Conservation (phyloP, 176 grass and related monocot species). For the Ensete ventricosum region DNA sequence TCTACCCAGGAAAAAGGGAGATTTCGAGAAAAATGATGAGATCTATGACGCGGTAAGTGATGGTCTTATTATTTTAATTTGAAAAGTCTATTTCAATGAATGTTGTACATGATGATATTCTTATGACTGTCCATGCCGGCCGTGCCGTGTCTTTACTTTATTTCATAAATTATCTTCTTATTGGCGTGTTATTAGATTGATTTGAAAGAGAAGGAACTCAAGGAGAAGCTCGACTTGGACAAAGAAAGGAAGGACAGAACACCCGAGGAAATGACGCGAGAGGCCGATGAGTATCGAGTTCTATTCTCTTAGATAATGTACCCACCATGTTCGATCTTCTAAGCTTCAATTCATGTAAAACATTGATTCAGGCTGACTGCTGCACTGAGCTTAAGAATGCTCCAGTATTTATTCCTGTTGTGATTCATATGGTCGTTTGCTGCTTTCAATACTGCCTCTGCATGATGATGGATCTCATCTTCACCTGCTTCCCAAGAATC, state of each 20-base stretch:
- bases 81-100: slow-evolving; percentile 5
- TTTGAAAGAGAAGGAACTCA: slow-evolving; percentile 70
- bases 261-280: slow-evolving; percentile 55
- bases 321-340: too few species aligned
- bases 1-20: slow-evolving; percentile 72
- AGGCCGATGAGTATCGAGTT: slow-evolving; percentile 50
- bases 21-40: slow-evolving; percentile 90
- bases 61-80: background rate
- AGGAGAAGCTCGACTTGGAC: slow-evolving; percentile 92
- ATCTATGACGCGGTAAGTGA: slow-evolving; percentile 79
- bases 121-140: too few species aligned
- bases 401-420: too few species aligned
- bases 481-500: too few species aligned
- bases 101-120: background rate
- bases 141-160: background rate
- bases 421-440: too few species aligned
- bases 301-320: slow-evolving; percentile 43
- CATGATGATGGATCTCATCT: too few species aligned
- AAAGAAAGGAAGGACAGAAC: slow-evolving; percentile 66
- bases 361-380: too few species aligned
- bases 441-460: too few species aligned
- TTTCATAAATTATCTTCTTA: background rate
- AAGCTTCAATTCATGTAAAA: too few species aligned
- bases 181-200: slow-evolving; percentile 37
- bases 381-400: too few species aligned